Conservation (phyloP, 2,329 filamentous ascomycete species). For the Verticillium isaacii region DNA sequence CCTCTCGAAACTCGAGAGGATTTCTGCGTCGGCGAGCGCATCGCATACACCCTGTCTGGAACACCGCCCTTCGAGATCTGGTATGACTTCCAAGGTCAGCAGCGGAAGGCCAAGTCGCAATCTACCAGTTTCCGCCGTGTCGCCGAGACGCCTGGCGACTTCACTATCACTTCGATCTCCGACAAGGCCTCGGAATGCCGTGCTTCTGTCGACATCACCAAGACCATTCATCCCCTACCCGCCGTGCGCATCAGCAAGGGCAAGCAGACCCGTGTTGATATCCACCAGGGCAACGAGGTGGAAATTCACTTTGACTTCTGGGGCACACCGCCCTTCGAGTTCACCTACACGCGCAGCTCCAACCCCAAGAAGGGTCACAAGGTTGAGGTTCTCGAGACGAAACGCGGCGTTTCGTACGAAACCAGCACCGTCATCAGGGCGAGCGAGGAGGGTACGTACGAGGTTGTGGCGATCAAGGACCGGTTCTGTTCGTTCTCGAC, state of each 20-base stretch:
- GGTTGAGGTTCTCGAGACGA: conserved; percentile 79
- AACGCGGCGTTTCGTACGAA: conserved; percentile 80
- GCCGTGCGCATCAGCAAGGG: conserved; percentile 88
- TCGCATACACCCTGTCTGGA: conserved; percentile 87
- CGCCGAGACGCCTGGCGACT: conserved; percentile 84
- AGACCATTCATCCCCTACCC: conserved; percentile 86
- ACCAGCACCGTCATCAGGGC: conserved; percentile 77
- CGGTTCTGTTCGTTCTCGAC: conserved; percentile 85
- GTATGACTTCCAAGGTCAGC: conserved; percentile 79
- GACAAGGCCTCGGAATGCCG: conserved; percentile 88
- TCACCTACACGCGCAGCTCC: conserved; percentile 89
- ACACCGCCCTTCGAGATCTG: conserved; percentile 88
- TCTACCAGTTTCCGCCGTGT: conserved; percentile 88
- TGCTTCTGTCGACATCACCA: conserved; percentile 70
- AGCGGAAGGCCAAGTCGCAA: conserved; percentile 72
- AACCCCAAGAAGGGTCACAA: conserved; percentile 78
- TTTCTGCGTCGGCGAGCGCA: conserved; percentile 92
- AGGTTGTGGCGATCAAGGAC: conserved; percentile 95
- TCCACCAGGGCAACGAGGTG: conserved; percentile 92
- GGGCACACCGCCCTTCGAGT: conserved; percentile 94
- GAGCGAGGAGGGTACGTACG: conserved; percentile 92
- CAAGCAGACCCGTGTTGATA: conserved; percentile 75
- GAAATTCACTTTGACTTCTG: conserved; percentile 94
- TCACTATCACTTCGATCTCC: conserved; percentile 79
- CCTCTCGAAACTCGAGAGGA: conserved; percentile 78